Base-by-base conservation (phyloP, 208 protist genomes). In the Crithidia bombi region DNA sequence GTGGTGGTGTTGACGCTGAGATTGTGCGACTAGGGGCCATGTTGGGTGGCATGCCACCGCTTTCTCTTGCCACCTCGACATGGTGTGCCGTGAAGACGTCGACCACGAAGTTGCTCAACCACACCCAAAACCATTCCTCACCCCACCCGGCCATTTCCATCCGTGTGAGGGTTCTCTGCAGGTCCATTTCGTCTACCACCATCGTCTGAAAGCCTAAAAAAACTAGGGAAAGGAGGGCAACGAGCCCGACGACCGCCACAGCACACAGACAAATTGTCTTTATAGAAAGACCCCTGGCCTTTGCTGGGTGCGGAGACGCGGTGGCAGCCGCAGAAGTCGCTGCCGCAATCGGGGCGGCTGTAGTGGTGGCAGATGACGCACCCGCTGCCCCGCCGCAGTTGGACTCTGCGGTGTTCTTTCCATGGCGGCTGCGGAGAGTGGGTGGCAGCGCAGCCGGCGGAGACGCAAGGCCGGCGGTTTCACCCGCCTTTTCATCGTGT, bases 51-150 rank as follows among this genome's bases (percentile, higher is more conserved):
- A n/a, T n/a, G n/a, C n/a, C n/a, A n/a, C n/a, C n/a, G n/a, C n/a
- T n/a, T n/a, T 21, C 33, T 33, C 25, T 15, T 9, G n/a, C 44
- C 26, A n/a, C 61, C 23, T 56, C 36, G 9, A 15, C 62, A n/a
- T 49, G 52, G 6, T 46, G 30, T 1, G 44, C 47, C 1, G 71
- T 77, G 44, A 77, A 4, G 7, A 28, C 28, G 33, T 59, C n/a
- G 11, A 77, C 51, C 17, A 77, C 17, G 23, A 62, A 44, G 26
- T 66, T 56, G n/a, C 52, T 28, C 25, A 71, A 12, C 71, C 71
- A 77, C 39, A 77, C 49, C 26, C 64, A 64, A 15, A 77, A 69
- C 56, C 56, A 55, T 25, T 65, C 64, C 32, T 46, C 43, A 0
- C 63, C 71, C 5, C 41, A 23, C 28, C 71, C 71, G 5, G 64